Base-by-base conservation (phyloP, 2,329 filamentous ascomycete genomes). In the Colletotrichum nymphaeae region DNA sequence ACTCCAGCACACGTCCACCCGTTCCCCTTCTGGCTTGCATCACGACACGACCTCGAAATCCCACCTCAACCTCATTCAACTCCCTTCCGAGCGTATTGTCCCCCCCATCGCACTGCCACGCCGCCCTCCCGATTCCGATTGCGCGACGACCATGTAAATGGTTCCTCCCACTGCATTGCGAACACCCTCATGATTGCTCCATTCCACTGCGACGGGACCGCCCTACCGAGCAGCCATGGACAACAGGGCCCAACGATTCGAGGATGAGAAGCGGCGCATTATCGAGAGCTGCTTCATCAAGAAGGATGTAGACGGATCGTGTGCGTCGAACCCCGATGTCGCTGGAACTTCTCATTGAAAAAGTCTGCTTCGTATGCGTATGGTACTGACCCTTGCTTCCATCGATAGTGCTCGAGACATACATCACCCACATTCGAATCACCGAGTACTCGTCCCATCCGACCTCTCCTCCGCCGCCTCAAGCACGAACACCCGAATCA, bases 361-460 rank as follows among this genome's bases (percentile, higher is more conserved):
- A 46, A 56, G 32, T 60, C 55, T 28, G 35, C 64, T 24, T 30
- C 28, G 65, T 55, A 28, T 30, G 24, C 56, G 30, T n/a, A 46
- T 37, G 30, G 58, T 49, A 62, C 73, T 70, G 58, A 70, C 65
- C 65, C 19, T 60, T 72, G 16, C 52, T 46, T 55, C 46, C 68
- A 24, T 35, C 57, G 76, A 64, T 79, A 95, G 93, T 94, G 77
- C 87, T 92, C 77, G 97, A 99, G 85, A 98, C 95, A 42, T 99
- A 99, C 86, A 99, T 99, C 79, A 99, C 97, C 26, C 97, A 99
- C 81, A 95, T 98, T 78, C 91, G 93, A 79, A 95, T 99, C 79
- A 91, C 91, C 76, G 97, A 99, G 86, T 97, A 94, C 87, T 92
- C 92, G 70, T 89, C 90, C 53, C 92, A 95, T 83, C 95, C 96